These are phyloP conservation scores for Fraxinus pennsylvanica DNA, from an alignment of 257 asterid species.

Conservation along the genomic window DNA sequence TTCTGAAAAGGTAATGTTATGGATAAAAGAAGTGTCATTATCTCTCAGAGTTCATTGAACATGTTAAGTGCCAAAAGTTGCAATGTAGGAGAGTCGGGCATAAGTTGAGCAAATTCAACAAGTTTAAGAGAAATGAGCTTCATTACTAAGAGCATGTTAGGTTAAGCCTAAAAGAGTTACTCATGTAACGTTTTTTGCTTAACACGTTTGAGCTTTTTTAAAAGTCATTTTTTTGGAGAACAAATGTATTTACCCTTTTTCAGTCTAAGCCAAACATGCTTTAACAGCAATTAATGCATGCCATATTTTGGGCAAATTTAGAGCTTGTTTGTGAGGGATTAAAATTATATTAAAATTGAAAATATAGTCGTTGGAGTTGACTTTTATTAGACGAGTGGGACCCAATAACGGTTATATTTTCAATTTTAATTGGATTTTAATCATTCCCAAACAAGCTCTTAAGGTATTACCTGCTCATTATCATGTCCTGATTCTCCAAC, in stretches of 20 bases:
- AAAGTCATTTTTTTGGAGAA: background rate
- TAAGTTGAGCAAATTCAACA: background rate
- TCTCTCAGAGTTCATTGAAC: background rate
- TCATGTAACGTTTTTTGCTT: background rate
- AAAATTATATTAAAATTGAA: no score
- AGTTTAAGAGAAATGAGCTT: background rate
- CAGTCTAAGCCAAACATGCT: background rate
- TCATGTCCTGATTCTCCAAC: conserved; percentile 81
- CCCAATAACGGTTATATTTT: no score
- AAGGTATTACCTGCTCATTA: conserved; percentile 52
- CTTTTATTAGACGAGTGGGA: no score
- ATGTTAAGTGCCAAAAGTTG: background rate
- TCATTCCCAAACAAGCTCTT: background rate
- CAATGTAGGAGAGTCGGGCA: background rate
- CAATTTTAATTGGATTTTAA: no score
- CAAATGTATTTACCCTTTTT: background rate
- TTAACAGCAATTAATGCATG: conserved; percentile 6
- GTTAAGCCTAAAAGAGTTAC: background rate
- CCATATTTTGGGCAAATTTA: background rate
- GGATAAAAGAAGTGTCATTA: background rate
- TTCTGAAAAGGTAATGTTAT: background rate
- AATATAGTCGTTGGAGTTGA: no score
- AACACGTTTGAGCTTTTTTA: background rate
- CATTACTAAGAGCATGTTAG: background rate
- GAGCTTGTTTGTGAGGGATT: no score